phyloP scores from a whole-genome alignment of 768 basidiomycete species.

The Daedalea quercina region DNA sequence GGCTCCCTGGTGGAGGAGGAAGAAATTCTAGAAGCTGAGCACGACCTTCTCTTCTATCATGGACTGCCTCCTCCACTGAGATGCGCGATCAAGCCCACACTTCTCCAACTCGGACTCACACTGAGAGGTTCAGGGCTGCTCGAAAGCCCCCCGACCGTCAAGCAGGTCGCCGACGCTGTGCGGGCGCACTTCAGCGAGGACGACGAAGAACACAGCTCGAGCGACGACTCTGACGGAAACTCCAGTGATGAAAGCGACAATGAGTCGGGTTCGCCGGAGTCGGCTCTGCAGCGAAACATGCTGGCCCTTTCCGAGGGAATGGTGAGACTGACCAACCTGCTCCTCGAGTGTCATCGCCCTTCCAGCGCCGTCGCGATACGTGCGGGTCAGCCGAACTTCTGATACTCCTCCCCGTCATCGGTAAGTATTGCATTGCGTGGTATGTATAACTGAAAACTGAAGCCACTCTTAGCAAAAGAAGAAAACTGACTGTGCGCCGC shows the following conservation, averaged over 20 bases:
- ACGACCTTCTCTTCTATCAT: background rate
- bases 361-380: too few species aligned
- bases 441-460: too few species aligned
- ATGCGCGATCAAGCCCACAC: background rate
- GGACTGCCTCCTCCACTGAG: background rate
- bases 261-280: background rate
- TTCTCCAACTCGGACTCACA: background rate
- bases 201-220: background rate
- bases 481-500: too few species aligned
- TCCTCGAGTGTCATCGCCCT: too few species aligned
- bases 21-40: background rate
- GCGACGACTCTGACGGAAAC: background rate
- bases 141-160: background rate
- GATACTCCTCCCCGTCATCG: too few species aligned
- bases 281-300: background rate
- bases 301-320: background rate
- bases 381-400: too few species aligned
- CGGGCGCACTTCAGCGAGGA: background rate
- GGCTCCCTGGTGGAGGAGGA: background rate
- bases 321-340: background rate
- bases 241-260: background rate
- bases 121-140: background rate
- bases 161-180: background rate
- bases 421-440: too few species aligned
- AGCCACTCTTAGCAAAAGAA: too few species aligned